Evolutionary conservation across 441 rosid species (phyloP), one percentile per base, ranked within the genome.

Genomic region (Viola pubescens): DNA sequence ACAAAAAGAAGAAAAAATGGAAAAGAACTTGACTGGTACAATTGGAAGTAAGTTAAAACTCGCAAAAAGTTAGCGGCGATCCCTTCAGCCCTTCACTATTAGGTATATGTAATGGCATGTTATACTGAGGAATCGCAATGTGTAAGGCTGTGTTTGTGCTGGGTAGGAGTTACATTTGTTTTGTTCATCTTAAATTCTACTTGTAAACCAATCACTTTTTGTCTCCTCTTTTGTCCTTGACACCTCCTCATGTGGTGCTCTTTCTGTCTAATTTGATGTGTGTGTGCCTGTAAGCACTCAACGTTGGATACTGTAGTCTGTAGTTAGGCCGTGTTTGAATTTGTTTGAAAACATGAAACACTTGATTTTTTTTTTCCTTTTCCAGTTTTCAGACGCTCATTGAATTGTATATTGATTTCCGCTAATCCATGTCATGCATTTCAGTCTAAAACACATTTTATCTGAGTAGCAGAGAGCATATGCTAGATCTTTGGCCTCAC

Each of bases 381-480:
- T 26, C 34, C 47, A 54, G 34, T 38, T 38, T 39, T 9, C 37
- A 10, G 0, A 37, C 37, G 56, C 60, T 46, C 10, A 0, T 54
- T 6, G 7, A 13, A 26, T 43, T 50, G 14, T 49, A n/a, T 48
- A 2, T 48, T 13, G 10, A 7, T 34, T 50, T 3, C 4, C 3
- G 7, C 9, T 10, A 10, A 43, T 49, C 50, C 46, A 19, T 45
- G 37, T 43, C 44, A 16, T 47, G 41, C 12, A 6, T 47, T 60
- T 34, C 3, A 7, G 54, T 56, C 56, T 47, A 39, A 6, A 7
- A 60, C 52, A 49, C 38, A 52, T 3, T 59, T 62, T 65, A 46
- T 60, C 12, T 19, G n/a, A 5, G 9, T 56, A 10, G 47, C 43
- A 13, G 49, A 26, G 34, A 26, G 34, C 3, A 26, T 26, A 26